Evolutionary conservation across 1,139 yeast genomes (phyloP), one percentile per base, ranked within the genome.

Genomic region (Blastobotrys capitulatus): DNA sequence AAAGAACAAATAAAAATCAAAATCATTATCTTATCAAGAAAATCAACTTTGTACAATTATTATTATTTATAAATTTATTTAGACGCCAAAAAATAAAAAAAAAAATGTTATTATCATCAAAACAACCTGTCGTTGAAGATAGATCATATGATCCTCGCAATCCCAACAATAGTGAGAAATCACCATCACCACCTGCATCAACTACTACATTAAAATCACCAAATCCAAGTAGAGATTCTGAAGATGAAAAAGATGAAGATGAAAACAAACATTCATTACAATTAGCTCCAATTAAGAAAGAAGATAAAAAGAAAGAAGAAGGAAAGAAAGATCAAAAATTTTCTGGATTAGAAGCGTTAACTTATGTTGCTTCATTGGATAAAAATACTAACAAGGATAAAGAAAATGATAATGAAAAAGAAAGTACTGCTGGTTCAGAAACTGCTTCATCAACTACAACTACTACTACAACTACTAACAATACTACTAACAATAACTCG

Each of bases 331-430:
- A 32, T 15, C 4, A 15, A 15, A 18, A 15, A 5, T 44, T 26
- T 26, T 36, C 47, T 10, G 47, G 47, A n/a, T 31, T 44, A 19
- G 47, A 44, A 18, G 38, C 47, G 7, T 37, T 44, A 27, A 44
- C 47, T 27, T 44, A 44, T 25, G 47, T 44, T 16, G 47, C 47
- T 15, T 16, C 47, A 10, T 18, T 22, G 7, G 25, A 22, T 22
- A 22, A 22, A 7, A 22, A 22, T 22, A 22, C 25, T 22, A 22
- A 29, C 13, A 40, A 34, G 16, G 45, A 42, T 18, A 38, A 40
- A n/a, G 20, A 34, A 22, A 27, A n/a, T 20, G 40, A 15, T n/a
- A 18, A n/a, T 22, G 25, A 22, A 22, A 22, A 22, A 5, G 7
- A 5, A 22, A 22, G 7, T 22, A 22, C 25, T 7, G 7, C 25